These are phyloP conservation scores for Smallanthus sonchifolius DNA, from an alignment of 129 eudicot species.

Conservation along the genomic window DNA sequence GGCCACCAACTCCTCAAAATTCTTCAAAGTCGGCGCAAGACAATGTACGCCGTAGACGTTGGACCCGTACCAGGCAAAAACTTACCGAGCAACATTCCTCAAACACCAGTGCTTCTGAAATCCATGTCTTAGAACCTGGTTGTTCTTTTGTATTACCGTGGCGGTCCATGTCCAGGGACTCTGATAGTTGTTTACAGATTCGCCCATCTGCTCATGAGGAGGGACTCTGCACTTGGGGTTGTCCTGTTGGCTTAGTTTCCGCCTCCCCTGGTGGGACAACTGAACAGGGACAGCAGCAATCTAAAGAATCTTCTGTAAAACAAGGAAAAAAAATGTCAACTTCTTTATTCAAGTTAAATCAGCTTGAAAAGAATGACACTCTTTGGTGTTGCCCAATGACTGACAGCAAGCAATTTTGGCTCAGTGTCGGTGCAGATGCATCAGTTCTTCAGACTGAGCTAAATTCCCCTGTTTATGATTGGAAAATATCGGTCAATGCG, in stretches of 20 bases:
- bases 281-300: slow-evolving; percentile 50
- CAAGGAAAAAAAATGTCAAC: slow-evolving; percentile 41
- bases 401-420: slow-evolving; percentile 64
- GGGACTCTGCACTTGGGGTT: slow-evolving; percentile 68
- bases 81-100: slow-evolving; percentile 16
- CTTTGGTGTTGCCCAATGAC: slow-evolving; percentile 64
- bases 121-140: slow-evolving; percentile 51
- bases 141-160: slow-evolving; percentile 68
- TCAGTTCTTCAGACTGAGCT: slow-evolving; percentile 93
- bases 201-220: slow-evolving; percentile 60
- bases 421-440: slow-evolving; percentile 80
- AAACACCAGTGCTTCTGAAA: slow-evolving; percentile 26
- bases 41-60: slow-evolving; percentile 50
- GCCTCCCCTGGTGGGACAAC: slow-evolving; percentile 24
- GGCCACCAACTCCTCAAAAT: slow-evolving; percentile 61
- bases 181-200: slow-evolving; percentile 62
- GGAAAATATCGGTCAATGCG: slow-evolving; percentile 80
- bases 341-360: slow-evolving; percentile 52
- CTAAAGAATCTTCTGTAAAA: slow-evolving; percentile 60
- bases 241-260: slow-evolving; percentile 44
- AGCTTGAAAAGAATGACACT: slow-evolving; percentile 81
- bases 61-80: slow-evolving; percentile 56
- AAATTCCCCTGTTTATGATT: slow-evolving; percentile 89
- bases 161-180: slow-evolving; percentile 62
- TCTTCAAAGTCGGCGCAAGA: slow-evolving; percentile 37